phyloP scores from a whole-genome alignment of 164 flowering plant species.

The Hamamelis virginiana region DNA sequence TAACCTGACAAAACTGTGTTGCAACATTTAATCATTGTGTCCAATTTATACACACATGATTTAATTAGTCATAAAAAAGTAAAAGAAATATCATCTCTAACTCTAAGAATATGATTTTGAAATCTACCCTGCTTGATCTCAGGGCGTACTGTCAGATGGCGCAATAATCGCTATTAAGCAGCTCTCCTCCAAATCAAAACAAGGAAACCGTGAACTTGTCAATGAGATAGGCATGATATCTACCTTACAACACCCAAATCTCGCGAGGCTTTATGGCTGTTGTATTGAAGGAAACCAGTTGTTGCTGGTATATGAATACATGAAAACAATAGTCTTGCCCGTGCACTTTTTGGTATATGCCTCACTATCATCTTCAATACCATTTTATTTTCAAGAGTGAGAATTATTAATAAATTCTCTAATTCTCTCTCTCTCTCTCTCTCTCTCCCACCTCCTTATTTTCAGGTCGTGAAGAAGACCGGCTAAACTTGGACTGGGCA shows the following conservation, averaged over 20 bases:
- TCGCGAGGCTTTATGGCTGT: conserved; percentile 70
- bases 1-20: no score
- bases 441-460: not conserved
- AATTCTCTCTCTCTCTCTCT: no score
- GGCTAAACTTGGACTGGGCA: conserved; percentile 55
- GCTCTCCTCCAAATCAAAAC: conserved; percentile 74
- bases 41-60: no score
- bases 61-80: no score
- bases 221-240: conserved; percentile 85
- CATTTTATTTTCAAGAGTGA: not conserved
- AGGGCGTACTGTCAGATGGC: conserved; percentile 65
- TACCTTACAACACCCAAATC: conserved; percentile 63
- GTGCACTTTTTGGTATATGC: conserved; percentile 62
- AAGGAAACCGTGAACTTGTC: conserved; percentile 81
- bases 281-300: conserved; percentile 73
- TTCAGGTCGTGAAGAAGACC: conserved; percentile 34
- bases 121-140: not conserved
- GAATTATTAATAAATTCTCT: no score
- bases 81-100: no score
- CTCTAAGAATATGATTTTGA: no score
- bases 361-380: not conserved
- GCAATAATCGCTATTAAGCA: conserved; percentile 67
- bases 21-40: no score
- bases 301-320: conserved; percentile 65
- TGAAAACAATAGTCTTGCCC: conserved; percentile 71